Evolutionary conservation across 2,329 filamentous ascomycete species (phyloP).

Genomic region (Ophiobolus disseminans): DNA sequence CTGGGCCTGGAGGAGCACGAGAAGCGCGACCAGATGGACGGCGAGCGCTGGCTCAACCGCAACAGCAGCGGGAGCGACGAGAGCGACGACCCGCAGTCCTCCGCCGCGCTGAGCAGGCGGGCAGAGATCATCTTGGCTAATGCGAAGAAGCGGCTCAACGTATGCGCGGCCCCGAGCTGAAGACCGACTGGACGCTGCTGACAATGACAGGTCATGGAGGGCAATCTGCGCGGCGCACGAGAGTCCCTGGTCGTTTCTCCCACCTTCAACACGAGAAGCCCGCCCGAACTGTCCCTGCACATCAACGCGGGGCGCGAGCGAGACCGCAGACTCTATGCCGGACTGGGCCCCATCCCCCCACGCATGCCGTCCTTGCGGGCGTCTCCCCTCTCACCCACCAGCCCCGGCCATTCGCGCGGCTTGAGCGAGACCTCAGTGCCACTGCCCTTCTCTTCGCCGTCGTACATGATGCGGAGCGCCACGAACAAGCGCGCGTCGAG

Average conservation of each 20-base stretch:
- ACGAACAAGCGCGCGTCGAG: conserved; percentile 49
- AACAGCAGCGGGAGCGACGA: conserved; percentile 50
- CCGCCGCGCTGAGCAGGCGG: conserved; percentile 65
- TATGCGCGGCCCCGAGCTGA: conserved; percentile 55
- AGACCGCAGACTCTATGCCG: conserved; percentile 45
- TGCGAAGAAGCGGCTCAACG: conserved; percentile 86
- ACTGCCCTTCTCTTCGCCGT: conserved; percentile 37
- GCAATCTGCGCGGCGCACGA: conserved; percentile 81
- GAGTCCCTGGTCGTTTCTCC: conserved; percentile 67
- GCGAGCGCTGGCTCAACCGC: conserved; percentile 45
- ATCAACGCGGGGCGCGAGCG: conserved; percentile 45
- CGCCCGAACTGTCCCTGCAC: conserved; percentile 43
- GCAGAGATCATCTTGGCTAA: conserved; percentile 92
- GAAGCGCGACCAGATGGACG: conserved; percentile 46
- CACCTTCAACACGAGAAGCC: conserved; percentile 52
- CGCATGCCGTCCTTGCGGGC: conserved; percentile 39
- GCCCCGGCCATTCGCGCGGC: conserved; percentile 47
- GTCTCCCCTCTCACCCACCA: conserved; percentile 41
- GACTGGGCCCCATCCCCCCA: conserved; percentile 46
- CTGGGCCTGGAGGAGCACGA: conserved; percentile 45
- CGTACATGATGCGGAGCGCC: conserved; percentile 33
- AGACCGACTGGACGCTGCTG: conserved; percentile 22
- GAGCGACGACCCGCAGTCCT: conserved; percentile 71
- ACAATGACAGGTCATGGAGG: conserved; percentile 81
- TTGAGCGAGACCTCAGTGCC: conserved; percentile 52